Percentiles rank a stretch among this genome's conserved stretches.
phyloP scores from a whole-genome alignment of 306 rosid species.

The Senna tora region DNA sequence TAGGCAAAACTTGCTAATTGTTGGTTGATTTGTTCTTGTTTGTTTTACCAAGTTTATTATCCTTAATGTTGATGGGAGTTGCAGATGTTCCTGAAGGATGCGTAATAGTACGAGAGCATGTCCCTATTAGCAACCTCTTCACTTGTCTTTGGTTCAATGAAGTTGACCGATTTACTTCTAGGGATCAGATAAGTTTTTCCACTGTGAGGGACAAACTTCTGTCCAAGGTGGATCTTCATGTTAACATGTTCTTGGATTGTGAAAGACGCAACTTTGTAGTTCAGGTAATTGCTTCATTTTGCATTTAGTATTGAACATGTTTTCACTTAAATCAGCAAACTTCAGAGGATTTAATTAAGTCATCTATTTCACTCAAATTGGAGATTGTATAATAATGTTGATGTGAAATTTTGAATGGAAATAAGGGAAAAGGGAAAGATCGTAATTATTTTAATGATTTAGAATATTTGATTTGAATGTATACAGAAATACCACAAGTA shows the following conservation, averaged over 20 bases:
- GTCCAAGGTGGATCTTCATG: constrained; percentile 64
- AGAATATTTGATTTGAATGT: not conserved
- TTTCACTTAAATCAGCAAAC: no score
- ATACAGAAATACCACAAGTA: constrained; percentile 85
- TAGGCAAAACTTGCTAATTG: constrained; percentile 31
- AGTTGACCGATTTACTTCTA: constrained; percentile 66
- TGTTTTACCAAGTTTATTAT: not conserved
- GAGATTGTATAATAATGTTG: no score
- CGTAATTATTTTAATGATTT: no score
- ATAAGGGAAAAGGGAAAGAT: no score
- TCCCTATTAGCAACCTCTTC: constrained; percentile 67
- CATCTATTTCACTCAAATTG: no score
- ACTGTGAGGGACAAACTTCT: constrained; percentile 74
- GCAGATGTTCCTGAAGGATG: constrained; percentile 80
- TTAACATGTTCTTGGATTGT: constrained; percentile 87
- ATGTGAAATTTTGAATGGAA: no score
- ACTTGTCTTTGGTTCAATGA: constrained; percentile 76
- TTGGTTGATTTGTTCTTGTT: no score
- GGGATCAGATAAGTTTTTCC: constrained; percentile 90
- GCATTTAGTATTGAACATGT: not conserved
- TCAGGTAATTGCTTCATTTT: constrained; percentile 59
- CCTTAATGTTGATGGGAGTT: constrained; percentile 32
- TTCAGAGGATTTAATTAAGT: no score
- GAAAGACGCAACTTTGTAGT: constrained; percentile 89
- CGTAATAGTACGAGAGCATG: constrained; percentile 65